Evolutionary conservation across 1,284 basidiomycete genomes (phyloP), one percentile per base, ranked within the genome.

Genomic region (Irpex rosettiformis): DNA sequence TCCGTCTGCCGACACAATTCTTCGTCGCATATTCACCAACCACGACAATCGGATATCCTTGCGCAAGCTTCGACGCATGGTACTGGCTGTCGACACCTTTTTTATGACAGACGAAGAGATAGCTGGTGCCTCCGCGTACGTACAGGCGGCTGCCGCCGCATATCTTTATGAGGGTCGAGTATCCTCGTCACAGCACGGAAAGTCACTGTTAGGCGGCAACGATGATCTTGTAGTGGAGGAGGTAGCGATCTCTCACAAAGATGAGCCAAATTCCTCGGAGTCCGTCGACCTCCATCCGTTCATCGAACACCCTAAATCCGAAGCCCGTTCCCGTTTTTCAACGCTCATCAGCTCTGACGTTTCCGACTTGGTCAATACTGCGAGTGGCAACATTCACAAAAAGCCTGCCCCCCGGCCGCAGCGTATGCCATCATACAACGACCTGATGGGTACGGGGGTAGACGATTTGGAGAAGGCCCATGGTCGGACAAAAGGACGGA

Each of bases 1-100:
- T 13, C 65, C 73, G 11, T 75, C 74, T 16, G 80, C 83, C 45
- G 84, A 84, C 66, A 64, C 66, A 1, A 75, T 92, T 61, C 75
- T 93, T 60, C 81, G 80, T 61, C 74, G 75, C 59, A 83, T 90
- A 58, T 86, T 92, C 68, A 71, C 72, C 37, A 79, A 84, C 63
- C 76, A 83, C 53, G 59, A 78, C 33, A 66, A 69, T 10, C 82
- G 85, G 22, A 79, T 84, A 55, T 76, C 81, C 10, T 75, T 96
- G 53, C 69, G 75, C 1, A 78, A 87, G 21, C 77, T 96, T 2
- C 81, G 88, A 55, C 28, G 59, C n/a, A 54, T 59, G 21, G 52
- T 70, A 16, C 27, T 60, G 4, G 28, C 33, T 3, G 52, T 61
- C 24, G 65, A 68, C 55, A 64, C 67, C 22, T 70, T 70, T 62